Percentiles rank a stretch among this genome's conserved stretches.
Evolutionary conservation across 148 eudicot genomes (phyloP).

Genomic region (Amaranthus cruentus): DNA sequence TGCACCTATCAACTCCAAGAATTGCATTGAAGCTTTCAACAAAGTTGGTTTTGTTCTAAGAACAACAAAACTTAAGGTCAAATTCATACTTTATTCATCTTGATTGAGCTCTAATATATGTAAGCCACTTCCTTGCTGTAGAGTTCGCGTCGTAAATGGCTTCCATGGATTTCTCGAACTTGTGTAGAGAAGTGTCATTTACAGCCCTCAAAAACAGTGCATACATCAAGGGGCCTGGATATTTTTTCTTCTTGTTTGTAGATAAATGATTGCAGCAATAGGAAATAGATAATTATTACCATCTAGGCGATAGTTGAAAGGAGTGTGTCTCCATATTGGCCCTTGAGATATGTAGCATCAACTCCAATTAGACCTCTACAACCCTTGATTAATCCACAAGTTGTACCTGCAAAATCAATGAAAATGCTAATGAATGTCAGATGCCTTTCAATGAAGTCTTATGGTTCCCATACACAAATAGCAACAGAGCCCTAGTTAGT

Average conservation of each 20-base stretch:
- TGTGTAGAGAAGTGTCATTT: too few species aligned
- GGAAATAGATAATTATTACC: too few species aligned
- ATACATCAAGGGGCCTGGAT: not conserved
- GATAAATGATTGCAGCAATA: not conserved
- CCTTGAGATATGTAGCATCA: too few species aligned
- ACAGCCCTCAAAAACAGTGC: not conserved
- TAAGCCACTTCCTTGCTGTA: not conserved
- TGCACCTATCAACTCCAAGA: not conserved
- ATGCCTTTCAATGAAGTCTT: too few species aligned
- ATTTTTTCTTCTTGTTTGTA: not conserved
- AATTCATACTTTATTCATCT: not conserved
- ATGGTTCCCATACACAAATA: too few species aligned
- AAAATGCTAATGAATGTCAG: too few species aligned
- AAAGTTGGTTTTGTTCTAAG: constrained; percentile 4
- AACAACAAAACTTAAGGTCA: not conserved
- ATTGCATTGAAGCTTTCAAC: not conserved
- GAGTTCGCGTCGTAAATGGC: not conserved
- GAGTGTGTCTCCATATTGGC: too few species aligned
- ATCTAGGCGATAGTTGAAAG: too few species aligned
- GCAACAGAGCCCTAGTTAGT: too few species aligned
- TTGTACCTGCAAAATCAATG: too few species aligned
- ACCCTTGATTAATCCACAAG: too few species aligned
- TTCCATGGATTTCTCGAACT: not conserved
- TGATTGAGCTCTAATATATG: not conserved
- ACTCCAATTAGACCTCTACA: too few species aligned